A percentile compares a stretch with the other conserved stretches of the same genome.
phyloP scores from a whole-genome alignment of 1,139 yeast species.

The Cylindricascospora bacillispora region DNA sequence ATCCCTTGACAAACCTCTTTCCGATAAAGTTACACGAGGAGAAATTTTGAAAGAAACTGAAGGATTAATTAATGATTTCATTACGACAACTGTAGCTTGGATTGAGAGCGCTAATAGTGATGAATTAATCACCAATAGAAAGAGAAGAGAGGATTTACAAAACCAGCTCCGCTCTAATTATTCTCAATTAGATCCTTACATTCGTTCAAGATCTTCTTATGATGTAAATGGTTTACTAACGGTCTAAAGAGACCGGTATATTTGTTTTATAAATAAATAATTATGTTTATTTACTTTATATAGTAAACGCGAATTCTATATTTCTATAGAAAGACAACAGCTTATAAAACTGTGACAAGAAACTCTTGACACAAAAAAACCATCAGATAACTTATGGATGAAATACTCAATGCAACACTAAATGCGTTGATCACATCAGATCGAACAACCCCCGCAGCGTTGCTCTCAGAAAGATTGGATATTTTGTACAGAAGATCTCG shows the following conservation, averaged over 20 bases:
- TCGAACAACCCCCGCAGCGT: too few relatives aligned
- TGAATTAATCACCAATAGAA: slow-evolving; percentile 32
- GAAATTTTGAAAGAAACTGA: slow-evolving; percentile 35
- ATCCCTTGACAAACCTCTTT: slow-evolving; percentile 33
- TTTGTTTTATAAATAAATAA: too few relatives aligned
- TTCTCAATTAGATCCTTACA: slow-evolving; percentile 52
- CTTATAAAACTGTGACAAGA: too few relatives aligned
- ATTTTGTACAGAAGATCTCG: slow-evolving; percentile 9
- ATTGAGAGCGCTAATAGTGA: slow-evolving; percentile 37
- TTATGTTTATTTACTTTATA: not conserved
- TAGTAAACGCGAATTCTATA: not conserved
- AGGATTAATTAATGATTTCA: slow-evolving; percentile 35
- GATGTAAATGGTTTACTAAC: slow-evolving; percentile 44
- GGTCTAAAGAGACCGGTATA: slow-evolving; percentile 12
- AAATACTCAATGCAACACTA: too few relatives aligned
- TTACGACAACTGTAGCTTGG: slow-evolving; percentile 56
- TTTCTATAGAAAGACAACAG: too few relatives aligned
- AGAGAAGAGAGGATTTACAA: slow-evolving; percentile 38
- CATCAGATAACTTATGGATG: too few relatives aligned
- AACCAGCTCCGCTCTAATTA: slow-evolving; percentile 43
- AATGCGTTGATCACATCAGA: too few relatives aligned
- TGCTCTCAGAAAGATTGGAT: slow-evolving; percentile 7
- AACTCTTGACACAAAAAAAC: too few relatives aligned
- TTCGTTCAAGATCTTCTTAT: slow-evolving; percentile 53
- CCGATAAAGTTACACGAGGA: slow-evolving; percentile 33